A percentile compares a stretch with the other conserved stretches of the same genome.
Conservation (phyloP, 2,329 filamentous ascomycete species). For the Fusarium torulosum region DNA sequence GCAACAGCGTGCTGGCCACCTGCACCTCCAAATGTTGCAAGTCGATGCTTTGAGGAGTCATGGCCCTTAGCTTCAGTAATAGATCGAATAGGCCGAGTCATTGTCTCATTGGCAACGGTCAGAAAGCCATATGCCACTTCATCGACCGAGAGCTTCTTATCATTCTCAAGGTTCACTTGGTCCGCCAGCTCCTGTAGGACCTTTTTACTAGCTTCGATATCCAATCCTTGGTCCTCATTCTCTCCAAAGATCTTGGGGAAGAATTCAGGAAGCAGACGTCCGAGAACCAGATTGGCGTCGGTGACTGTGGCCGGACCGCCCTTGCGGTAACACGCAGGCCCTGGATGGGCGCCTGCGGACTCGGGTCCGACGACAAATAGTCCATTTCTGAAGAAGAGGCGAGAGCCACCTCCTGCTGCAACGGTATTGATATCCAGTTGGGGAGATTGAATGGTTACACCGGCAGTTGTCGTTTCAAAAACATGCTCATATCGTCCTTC, state of each 20-base stretch:
- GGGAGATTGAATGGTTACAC: conserved; percentile 92
- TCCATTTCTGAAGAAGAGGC: conserved; percentile 88
- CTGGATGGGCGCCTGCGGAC: conserved; percentile 88
- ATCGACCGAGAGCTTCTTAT: conserved; percentile 79
- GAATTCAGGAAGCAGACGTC: conserved; percentile 87
- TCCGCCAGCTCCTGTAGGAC: conserved; percentile 81
- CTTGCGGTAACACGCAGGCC: conserved; percentile 91
- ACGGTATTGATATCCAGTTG: conserved; percentile 97
- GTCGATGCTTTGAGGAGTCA: conserved; percentile 88
- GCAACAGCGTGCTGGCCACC: conserved; percentile 94
- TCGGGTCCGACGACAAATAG: conserved; percentile 92
- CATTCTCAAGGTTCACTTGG: conserved; percentile 81
- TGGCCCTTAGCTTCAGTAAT: conserved; percentile 93
- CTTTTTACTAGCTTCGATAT: conserved; percentile 79
- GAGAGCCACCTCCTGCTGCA: conserved; percentile 87
- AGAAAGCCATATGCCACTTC: conserved; percentile 92
- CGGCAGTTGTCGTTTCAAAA: conserved; percentile 92
- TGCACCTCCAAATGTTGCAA: conserved; percentile 92
- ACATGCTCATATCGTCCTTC: conserved; percentile 91
- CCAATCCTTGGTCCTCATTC: conserved; percentile 84
- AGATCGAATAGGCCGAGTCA: conserved; percentile 90
- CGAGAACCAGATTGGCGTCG: conserved; percentile 89
- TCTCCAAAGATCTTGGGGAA: conserved; percentile 96
- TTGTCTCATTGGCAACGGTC: conserved; percentile 90
- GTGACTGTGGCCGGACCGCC: conserved; percentile 92